These are phyloP conservation scores for Mycena chlorophos DNA, from an alignment of 768 basidiomycete genomes.

Conservation along the genomic window DNA sequence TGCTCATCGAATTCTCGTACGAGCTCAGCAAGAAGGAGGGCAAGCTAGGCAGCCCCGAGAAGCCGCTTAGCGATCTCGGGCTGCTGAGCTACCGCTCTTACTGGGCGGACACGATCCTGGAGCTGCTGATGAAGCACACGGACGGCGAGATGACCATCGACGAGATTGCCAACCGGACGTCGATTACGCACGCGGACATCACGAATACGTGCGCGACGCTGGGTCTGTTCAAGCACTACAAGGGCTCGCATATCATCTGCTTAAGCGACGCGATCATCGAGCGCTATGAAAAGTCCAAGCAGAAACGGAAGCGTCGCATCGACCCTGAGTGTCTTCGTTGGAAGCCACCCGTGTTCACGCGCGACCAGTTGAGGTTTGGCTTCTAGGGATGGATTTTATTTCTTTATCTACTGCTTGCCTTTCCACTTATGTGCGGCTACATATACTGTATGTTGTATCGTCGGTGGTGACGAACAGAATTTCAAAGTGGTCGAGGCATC, in stretches of 20 bases:
- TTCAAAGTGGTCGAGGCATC: too few relatives aligned
- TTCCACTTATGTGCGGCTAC: too few relatives aligned
- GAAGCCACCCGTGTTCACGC: constrained; percentile 94
- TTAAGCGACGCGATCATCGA: constrained; percentile 89
- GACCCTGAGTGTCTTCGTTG: constrained; percentile 79
- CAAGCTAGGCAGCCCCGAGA: constrained; percentile 96
- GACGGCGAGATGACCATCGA: constrained; percentile 89
- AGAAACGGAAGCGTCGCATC: constrained; percentile 78
- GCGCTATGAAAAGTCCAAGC: constrained; percentile 81
- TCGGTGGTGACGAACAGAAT: too few relatives aligned
- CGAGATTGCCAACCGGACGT: constrained; percentile 93
- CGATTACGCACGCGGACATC: constrained; percentile 93
- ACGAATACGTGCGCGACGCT: constrained; percentile 97
- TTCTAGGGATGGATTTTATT: too few relatives aligned
- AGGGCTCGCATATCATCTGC: constrained; percentile 91
- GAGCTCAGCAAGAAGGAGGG: constrained; percentile 95
- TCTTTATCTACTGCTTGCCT: too few relatives aligned
- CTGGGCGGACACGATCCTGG: constrained; percentile 96
- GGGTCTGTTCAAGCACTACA: constrained; percentile 94
- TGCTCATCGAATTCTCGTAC: constrained; percentile 97
- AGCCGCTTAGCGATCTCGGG: constrained; percentile 93
- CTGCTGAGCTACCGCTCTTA: constrained; percentile 91
- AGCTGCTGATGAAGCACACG: constrained; percentile 72
- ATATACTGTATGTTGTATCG: too few relatives aligned
- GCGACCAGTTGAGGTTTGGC: constrained; percentile 83